Conservation (phyloP, 2,329 filamentous ascomycete species). For the Xylariaceae sp. region DNA sequence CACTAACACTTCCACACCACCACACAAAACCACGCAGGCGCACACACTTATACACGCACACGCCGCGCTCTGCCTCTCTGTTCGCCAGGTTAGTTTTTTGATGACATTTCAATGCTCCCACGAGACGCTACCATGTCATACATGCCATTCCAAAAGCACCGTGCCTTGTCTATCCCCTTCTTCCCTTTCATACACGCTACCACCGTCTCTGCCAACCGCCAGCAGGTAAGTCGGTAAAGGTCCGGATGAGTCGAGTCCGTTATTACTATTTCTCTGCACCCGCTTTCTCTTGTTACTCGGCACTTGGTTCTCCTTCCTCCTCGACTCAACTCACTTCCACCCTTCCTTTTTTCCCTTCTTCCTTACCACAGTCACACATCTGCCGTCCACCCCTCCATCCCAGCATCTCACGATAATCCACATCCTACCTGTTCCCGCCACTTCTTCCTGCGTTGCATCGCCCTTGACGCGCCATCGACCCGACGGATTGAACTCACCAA, state of each 20-base stretch:
- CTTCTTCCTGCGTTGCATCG: conserved; percentile 1
- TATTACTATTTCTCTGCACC: conserved; percentile 17
- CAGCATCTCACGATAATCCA: background rate
- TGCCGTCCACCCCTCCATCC: background rate
- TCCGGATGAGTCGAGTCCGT: conserved; percentile 13
- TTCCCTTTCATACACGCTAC: conserved; percentile 9
- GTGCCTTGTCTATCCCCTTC: conserved; percentile 12
- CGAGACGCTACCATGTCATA: conserved; percentile 16
- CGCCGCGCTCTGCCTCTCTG: background rate
- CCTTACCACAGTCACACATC: background rate
- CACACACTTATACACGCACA: background rate
- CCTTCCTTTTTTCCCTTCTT: background rate
- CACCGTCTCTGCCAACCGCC: conserved; percentile 2
- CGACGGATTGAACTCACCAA: background rate
- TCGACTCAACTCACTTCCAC: background rate
- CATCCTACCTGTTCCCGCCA: background rate
- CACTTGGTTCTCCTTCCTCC: conserved; percentile 7
- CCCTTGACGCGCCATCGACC: conserved; percentile 3
- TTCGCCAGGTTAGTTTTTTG: conserved; percentile 3
- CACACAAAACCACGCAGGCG: conserved; percentile 15
- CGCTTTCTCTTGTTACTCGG: conserved; percentile 16
- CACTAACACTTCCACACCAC: conserved; percentile 9
- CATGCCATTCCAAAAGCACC: conserved; percentile 12
- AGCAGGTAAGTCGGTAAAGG: conserved; percentile 14
- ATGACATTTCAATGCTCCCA: conserved; percentile 10